A percentile compares a stretch with the other conserved stretches of the same genome.
Evolutionary conservation across 257 asterid species (phyloP).

Genomic region (Solanum ossicruentum): DNA sequence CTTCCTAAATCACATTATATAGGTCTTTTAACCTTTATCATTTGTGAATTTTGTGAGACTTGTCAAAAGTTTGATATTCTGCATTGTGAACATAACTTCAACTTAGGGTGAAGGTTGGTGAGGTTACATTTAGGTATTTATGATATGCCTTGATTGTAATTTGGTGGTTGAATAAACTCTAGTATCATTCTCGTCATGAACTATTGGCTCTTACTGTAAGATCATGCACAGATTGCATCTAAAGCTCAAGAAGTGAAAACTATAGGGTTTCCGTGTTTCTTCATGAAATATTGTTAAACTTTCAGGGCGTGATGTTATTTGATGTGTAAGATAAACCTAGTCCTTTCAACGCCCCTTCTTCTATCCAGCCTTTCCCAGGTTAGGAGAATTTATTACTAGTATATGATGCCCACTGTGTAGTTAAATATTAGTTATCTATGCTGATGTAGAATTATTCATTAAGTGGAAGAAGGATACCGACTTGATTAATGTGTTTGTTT

Average conservation of each 20-base stretch:
- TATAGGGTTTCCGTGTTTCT: not conserved
- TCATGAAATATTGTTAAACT: not conserved
- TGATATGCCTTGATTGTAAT: not conserved
- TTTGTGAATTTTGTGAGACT: not conserved
- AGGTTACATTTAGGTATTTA: not conserved
- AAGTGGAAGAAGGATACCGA: not conserved
- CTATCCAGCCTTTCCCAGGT: not conserved
- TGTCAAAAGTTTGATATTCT: not conserved
- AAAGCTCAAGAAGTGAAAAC: not conserved
- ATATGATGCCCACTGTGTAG: not conserved
- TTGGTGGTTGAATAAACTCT: not conserved
- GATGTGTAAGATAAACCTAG: not conserved
- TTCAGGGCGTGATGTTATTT: not conserved
- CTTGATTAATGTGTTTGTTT: not conserved
- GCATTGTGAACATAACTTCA: not conserved
- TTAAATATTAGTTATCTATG: not conserved
- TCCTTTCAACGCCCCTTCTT: not conserved
- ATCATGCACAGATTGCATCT: not conserved
- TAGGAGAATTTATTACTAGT: not conserved
- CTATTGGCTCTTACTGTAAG: not conserved
- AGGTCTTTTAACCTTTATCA: not conserved
- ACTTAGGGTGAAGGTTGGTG: not conserved
- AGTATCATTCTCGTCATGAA: not conserved
- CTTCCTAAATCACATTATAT: not conserved
- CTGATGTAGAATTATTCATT: not conserved